Base-by-base conservation (phyloP, 139 green algal genomes). In the Asterochloris erici region DNA sequence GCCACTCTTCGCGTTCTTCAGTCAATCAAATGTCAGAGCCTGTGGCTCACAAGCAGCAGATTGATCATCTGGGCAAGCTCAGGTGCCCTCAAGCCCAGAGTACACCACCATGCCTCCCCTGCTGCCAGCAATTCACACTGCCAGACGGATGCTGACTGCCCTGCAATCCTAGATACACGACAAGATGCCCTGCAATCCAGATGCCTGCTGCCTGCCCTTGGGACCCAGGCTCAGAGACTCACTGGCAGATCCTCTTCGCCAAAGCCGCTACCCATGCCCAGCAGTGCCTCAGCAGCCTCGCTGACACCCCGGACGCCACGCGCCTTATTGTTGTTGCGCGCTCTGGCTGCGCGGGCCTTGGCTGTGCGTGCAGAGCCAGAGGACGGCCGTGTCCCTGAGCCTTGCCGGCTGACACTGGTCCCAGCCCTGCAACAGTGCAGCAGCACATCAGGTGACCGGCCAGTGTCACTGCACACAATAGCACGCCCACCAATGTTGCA, bases 241-340 rank as follows among this genome's bases (percentile, higher is more conserved):
- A 82, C 83, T 74, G 73, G n/a, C 29, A 76, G 27, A 38, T 85
- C 87, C 13, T 89, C 89, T n/a, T 90, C 88, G 9, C 28, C 80
- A 77, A 87, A 85, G 17, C 74, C 76, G 21, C 29, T 64, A 11
- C 86, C 88, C 88, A 96, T 93, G 61, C 89, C 92, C 62, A 96
- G 85, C 75, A 96, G 84, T 23, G 93, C 92, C 81, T 94, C 92
- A 15, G 93, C 93, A 14, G 93, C 93, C 81, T 96, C 91, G 81
- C 89, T 91, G 78, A 95, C 79, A 62, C 64, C 84, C 63, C 66
- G 29, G 77, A 54, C 16, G n/a, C 27, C 16, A 1, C 38, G 11
- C 75, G 75, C n/a, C 75, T 54, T 21, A 28, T 66, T n/a, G 38
- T 17, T 54, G n/a, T 64, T 21, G 38, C 38, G 27, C 26, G 38